Percentiles rank a stretch among this genome's conserved stretches.
Conservation (phyloP, 2,329 filamentous ascomycete species). For the Clonostachys chloroleuca region DNA sequence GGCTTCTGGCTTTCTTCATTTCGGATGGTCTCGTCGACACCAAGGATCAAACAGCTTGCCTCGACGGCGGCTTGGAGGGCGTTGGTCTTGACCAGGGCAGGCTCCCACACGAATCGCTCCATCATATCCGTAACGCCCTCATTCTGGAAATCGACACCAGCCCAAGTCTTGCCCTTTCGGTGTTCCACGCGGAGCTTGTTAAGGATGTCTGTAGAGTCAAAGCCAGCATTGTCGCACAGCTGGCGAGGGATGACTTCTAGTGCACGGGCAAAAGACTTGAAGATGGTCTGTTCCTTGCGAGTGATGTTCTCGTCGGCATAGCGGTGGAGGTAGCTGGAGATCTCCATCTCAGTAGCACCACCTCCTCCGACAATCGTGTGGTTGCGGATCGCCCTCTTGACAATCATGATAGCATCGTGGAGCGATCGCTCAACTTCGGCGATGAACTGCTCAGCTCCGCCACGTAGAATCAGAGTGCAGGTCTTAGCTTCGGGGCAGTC, state of each 20-base stretch:
- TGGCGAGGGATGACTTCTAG: constrained; percentile 95
- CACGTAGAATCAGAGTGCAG: constrained; percentile 90
- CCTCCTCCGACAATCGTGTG: constrained; percentile 91
- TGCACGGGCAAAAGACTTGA: constrained; percentile 97
- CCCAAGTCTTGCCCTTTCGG: constrained; percentile 88
- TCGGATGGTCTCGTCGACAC: constrained; percentile 97
- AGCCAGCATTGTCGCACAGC: constrained; percentile 96
- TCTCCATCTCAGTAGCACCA: constrained; percentile 93
- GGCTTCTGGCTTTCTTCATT: constrained; percentile 91
- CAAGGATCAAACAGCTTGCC: constrained; percentile 89
- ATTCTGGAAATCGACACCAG: constrained; percentile 89
- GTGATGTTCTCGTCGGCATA: constrained; percentile 90
- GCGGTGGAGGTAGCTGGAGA: constrained; percentile 87
- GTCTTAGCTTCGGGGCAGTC: constrained; percentile 94
- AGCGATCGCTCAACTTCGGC: constrained; percentile 96
- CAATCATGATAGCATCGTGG: constrained; percentile 99
- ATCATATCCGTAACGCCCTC: constrained; percentile 95
- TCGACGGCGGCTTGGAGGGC: constrained; percentile 95
- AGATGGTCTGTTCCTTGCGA: constrained; percentile 94
- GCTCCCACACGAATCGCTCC: constrained; percentile 96
- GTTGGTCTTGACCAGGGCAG: constrained; percentile 92
- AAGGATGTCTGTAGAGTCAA: constrained; percentile 96
- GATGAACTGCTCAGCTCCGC: constrained; percentile 98
- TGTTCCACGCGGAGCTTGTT: constrained; percentile 96
- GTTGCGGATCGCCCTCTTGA: constrained; percentile 96